Evolutionary conservation across 2,329 filamentous ascomycete genomes (phyloP).

Genomic region (Ceratocystis destructans): DNA sequence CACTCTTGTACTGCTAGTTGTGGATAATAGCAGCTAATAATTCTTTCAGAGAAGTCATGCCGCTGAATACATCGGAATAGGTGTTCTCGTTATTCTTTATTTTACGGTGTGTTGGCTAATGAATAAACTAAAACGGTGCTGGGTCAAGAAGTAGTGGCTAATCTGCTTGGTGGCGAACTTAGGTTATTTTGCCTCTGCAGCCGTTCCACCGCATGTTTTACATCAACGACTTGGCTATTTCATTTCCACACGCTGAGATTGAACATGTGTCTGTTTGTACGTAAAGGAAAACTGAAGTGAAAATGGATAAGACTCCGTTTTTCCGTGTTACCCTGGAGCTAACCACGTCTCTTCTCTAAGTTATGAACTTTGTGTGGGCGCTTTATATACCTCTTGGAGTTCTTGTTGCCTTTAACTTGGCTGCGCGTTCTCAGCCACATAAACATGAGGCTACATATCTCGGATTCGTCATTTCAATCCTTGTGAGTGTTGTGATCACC

Average conservation of each 20-base stretch:
- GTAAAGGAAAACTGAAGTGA: slow-evolving; percentile 24
- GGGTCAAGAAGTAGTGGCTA: neutral
- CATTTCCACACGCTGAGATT: slow-evolving; percentile 70
- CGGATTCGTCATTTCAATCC: slow-evolving; percentile 61
- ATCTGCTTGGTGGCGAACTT: neutral
- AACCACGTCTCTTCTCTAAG: slow-evolving; percentile 27
- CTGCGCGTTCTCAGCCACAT: slow-evolving; percentile 50
- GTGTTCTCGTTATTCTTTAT: slow-evolving; percentile 54
- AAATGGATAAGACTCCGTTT: neutral
- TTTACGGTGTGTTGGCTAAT: slow-evolving; percentile 37
- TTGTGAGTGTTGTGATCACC: slow-evolving; percentile 70
- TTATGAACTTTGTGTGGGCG: slow-evolving; percentile 67
- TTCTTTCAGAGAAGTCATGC: slow-evolving; percentile 58
- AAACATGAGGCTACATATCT: slow-evolving; percentile 79
- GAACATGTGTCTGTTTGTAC: slow-evolving; percentile 70
- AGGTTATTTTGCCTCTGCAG: slow-evolving; percentile 45
- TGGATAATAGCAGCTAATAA: neutral
- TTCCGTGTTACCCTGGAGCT: neutral
- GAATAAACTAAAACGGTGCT: neutral
- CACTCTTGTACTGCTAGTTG: neutral
- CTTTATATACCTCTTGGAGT: slow-evolving; percentile 54
- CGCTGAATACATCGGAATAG: slow-evolving; percentile 73
- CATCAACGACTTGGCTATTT: slow-evolving; percentile 69
- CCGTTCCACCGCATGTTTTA: slow-evolving; percentile 95
- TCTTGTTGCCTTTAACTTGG: slow-evolving; percentile 51